Evolutionary conservation across 2,329 filamentous ascomycete species (phyloP), one percentile per base, ranked within the genome.

Genomic region (Colletotrichum kahawae): DNA sequence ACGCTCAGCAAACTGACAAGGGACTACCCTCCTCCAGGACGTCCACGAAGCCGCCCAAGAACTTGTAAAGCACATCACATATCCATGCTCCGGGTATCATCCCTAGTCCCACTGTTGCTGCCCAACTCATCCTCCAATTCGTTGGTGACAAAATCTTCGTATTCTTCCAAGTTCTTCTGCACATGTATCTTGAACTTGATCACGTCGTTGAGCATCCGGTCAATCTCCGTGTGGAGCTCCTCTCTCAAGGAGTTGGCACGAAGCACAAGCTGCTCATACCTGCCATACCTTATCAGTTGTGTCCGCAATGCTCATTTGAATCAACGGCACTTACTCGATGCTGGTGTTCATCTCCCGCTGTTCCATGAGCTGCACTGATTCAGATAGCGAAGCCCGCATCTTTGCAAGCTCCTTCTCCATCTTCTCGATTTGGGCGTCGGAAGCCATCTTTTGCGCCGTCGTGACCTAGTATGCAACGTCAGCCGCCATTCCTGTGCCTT

Each of bases 171-270:
- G 74, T 92, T 93, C 86, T 95, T 96, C 84, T 99, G 97, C 67
- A 99, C 90, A 81, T 98, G 96, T 78, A 99, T 95, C 87, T 99
- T 99, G 91, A 99, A 98, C 81, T 97, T 96, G 87, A 98, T 98
- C 77, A 98, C 94, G 82, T 98, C 96, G 85, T 98, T 98, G 75
- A 99, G 87, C 91, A 98, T 98, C 80, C 93, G 93, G 86, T 98
- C 97, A 80, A 98, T 95, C 83, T 98, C 96, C 0, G 95, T 98
- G 84, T 99, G 97, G n/a, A 99, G 89, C 83, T 98, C 96, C 83
- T 99, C 97, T n/a, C 97, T 92, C 29, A 98, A 89, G 1, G 95
- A 88, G 77, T 95, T 95, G 63, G 95, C 95, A 36, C 92, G 92
- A 70, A 98, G 91, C n/a, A 94, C 95, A 63, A 98, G 87, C 82